A percentile compares a stretch with the other conserved stretches of the same genome.
phyloP scores from a whole-genome alignment of 2,329 filamentous ascomycete genomes.

The Penicillium sp. region DNA sequence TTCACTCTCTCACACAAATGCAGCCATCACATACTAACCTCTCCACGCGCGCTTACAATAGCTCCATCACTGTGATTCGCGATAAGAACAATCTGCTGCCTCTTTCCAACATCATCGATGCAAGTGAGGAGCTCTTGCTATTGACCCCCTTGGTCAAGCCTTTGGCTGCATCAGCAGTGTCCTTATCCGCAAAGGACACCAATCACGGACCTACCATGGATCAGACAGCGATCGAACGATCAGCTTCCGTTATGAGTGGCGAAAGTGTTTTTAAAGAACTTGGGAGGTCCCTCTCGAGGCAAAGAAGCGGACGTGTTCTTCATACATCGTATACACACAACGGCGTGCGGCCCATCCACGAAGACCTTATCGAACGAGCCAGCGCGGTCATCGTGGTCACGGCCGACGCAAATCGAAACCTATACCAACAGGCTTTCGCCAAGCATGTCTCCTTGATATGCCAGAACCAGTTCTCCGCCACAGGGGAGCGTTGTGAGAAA shows the following conservation, averaged over 20 bases:
- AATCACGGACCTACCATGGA: conserved; percentile 54
- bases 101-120: conserved; percentile 78
- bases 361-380: conserved; percentile 87
- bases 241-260: conserved; percentile 79
- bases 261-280: conserved; percentile 92
- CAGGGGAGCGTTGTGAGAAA: conserved; percentile 65
- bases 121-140: conserved; percentile 86
- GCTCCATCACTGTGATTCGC: conserved; percentile 88
- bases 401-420: conserved; percentile 89
- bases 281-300: conserved; percentile 83
- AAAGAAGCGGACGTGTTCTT: conserved; percentile 82
- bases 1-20: conserved; percentile 76
- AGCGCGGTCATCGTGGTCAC: conserved; percentile 89
- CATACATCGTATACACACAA: conserved; percentile 97
- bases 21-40: conserved; percentile 82
- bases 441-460: conserved; percentile 98
- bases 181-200: conserved; percentile 66
- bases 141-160: conserved; percentile 90
- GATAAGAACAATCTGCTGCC: conserved; percentile 87
- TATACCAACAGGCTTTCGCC: conserved; percentile 93
- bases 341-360: conserved; percentile 88
- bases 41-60: conserved; percentile 86
- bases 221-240: conserved; percentile 63
- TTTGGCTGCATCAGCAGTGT: conserved; percentile 84
- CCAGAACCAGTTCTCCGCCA: conserved; percentile 48